Evolutionary conservation across 768 basidiomycete genomes (phyloP), one percentile per base, ranked within the genome.

Genomic region (Serendipita indica): DNA sequence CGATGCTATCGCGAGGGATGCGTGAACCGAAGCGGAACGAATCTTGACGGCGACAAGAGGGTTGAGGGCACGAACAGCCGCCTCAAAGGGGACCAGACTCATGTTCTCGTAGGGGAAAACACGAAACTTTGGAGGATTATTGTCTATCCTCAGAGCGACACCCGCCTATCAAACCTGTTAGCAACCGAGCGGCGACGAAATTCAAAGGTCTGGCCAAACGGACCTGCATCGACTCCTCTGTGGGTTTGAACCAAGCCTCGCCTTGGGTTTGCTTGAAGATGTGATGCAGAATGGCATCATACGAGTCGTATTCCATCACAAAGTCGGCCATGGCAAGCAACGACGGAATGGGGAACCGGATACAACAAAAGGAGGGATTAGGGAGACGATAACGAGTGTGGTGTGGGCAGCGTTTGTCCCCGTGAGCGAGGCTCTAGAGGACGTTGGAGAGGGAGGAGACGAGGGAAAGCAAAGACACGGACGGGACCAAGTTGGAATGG

Each of bases 71-170:
- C 79, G 75, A 33, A 91, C 76, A 3, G 89, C 88, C 2, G 80
- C 82, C 70, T 90, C 89, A 64, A 92, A 92, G 6, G 87, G 85
- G 5, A 77, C 81, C 33, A 92, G 76, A 65, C 76, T 83, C n/a
- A 74, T 76, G 67, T 89, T 89, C 68, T 90, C 85, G 64, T 89
- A 89, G 3, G 89, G 89, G 66, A 89, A 92, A 34, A 86, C 80
- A 28, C 89, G 79, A 69, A 85, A 89, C 16, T 28, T 20, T 16
- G 49, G 20, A 22, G 49, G 49, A 33, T 25, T 32, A 30, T 25
- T 54, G 20, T 54, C 49, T 18, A 54, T 30, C 7, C 49, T 18
- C 20, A 54, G 49, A 18, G 49, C 49, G 22, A 54, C 49, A 33
- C 49, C 49, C 20, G 49, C 49, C 49, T 54, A 27, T 37, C 10